Base-by-base conservation (phyloP, 768 basidiomycete species). In the Russula emetica region DNA sequence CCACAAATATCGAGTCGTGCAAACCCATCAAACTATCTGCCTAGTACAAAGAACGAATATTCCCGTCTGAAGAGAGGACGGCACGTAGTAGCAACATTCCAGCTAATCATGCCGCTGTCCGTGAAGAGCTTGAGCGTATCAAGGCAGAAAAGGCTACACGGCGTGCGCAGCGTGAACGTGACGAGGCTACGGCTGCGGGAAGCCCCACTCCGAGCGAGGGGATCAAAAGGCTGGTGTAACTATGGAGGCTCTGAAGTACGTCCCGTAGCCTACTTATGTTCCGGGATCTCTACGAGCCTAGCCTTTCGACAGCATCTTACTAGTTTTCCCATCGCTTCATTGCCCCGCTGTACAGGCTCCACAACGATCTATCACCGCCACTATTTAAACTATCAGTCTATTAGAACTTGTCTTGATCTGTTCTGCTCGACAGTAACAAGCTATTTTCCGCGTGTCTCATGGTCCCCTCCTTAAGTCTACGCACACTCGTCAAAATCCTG, bases 41-140 rank as follows among this genome's bases (percentile, higher is more conserved):
- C 11, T 44, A 92, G 90, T 90, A 90, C 71, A 83, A 86, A 72
- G 82, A 88, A 54, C 85, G 79, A 70, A 76, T 91, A 22, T 89
- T 91, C 69, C 88, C 88, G 34, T 76, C 84, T 7, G 73, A 82
- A 28, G 81, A 86, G 62, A 80, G 83, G 63, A 79, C 81, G 28
- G 75, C 78, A 26, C 70, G 90, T 22, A 61, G 64, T 44, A 65
- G 28, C 85, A 78, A 76, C 56, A 74, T 92, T 47, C 89, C 88
- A 5, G 84, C 82, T 28, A 85, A 90, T 69, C 84, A 87, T 64
- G 78, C 76, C 51, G 82, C 82, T 36, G 77, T 92, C 22, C 80
- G 84, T 61, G 84, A 82, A 66, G 90, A 92, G 71, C 74, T 92
- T 52, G 85, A 85, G 34, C 82, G 87, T 64, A 87, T 91, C 66